phyloP scores from a whole-genome alignment of 495 filamentous ascomycete species.

The Hypoxylon subgilvum region DNA sequence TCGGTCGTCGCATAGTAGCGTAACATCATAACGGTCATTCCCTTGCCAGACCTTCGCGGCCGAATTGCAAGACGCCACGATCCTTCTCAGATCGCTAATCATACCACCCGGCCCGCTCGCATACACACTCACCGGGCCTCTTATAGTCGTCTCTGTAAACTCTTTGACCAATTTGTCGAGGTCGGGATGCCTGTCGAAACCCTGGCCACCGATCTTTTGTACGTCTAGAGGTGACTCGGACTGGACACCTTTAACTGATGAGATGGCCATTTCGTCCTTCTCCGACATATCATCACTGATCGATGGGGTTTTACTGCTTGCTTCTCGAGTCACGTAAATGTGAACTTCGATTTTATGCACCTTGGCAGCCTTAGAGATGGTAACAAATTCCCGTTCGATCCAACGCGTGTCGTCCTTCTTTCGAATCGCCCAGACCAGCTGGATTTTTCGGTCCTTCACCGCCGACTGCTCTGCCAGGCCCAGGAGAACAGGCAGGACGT shows the following conservation, averaged over 20 bases:
- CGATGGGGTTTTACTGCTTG: conserved; percentile 23
- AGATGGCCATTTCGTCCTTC: conserved; percentile 18
- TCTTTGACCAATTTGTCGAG: conserved; percentile 41
- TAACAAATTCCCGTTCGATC: conserved; percentile 61
- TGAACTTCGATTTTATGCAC: conserved; percentile 53
- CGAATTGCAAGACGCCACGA: conserved; percentile 61
- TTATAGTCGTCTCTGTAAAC: conserved; percentile 46
- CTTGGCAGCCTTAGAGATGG: conserved; percentile 48
- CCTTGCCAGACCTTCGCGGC: conserved; percentile 59
- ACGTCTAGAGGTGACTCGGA: conserved; percentile 28
- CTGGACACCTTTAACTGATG: conserved; percentile 24
- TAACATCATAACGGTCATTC: conserved; percentile 61
- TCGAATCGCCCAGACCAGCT: conserved; percentile 68
- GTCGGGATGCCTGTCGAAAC: conserved; percentile 42
- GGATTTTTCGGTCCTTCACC: conserved; percentile 47
- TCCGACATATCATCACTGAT: conserved; percentile 36
- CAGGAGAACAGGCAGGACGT: conserved; percentile 63
- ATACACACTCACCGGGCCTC: conserved; percentile 61
- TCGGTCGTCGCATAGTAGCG: conserved; percentile 62
- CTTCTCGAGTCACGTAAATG: conserved; percentile 64
- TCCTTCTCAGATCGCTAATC: conserved; percentile 59
- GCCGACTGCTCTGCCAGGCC: conserved; percentile 45
- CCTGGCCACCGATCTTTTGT: conserved; percentile 31
- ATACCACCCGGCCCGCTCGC: conserved; percentile 68
- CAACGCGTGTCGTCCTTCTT: conserved; percentile 60